Percentiles rank a stretch among this genome's conserved stretches.
These are phyloP conservation scores for Fraxinus cuspidata DNA, from an alignment of 257 asterid species.

Conservation along the genomic window DNA sequence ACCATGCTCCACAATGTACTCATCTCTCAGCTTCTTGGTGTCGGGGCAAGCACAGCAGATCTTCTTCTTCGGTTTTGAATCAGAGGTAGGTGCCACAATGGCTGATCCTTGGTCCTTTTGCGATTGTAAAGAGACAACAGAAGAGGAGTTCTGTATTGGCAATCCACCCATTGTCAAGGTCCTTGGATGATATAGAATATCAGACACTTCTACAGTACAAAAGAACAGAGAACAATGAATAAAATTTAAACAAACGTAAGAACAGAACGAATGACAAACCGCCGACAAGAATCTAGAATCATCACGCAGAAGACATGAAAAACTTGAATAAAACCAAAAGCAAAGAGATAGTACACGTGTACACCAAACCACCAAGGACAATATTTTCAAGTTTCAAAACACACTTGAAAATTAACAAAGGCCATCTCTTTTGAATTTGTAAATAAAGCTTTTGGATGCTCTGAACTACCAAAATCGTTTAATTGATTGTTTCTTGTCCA, in stretches of 20 bases:
- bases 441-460: background rate
- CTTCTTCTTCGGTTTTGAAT: conserved; percentile 86
- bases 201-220: conserved; percentile 14
- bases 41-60: conserved; percentile 95
- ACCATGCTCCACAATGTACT: conserved; percentile 81
- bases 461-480: background rate
- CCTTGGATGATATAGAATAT: background rate
- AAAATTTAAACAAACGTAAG: background rate
- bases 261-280: background rate
- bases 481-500: background rate
- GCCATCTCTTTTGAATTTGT: background rate
- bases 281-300: background rate
- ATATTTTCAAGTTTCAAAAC: background rate
- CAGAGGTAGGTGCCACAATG: conserved; percentile 35
- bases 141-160: conserved; percentile 33
- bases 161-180: conserved; percentile 51
- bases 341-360: background rate
- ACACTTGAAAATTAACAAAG: background rate
- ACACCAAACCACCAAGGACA: background rate
- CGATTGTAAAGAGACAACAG: conserved; percentile 44
- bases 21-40: conserved; percentile 82
- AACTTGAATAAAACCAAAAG: background rate
- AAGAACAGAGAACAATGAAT: background rate
- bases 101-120: conserved; percentile 43
- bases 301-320: background rate